These are phyloP conservation scores for Penicillium riverlandense DNA, from an alignment of 495 filamentous ascomycete genomes.

Conservation along the genomic window DNA sequence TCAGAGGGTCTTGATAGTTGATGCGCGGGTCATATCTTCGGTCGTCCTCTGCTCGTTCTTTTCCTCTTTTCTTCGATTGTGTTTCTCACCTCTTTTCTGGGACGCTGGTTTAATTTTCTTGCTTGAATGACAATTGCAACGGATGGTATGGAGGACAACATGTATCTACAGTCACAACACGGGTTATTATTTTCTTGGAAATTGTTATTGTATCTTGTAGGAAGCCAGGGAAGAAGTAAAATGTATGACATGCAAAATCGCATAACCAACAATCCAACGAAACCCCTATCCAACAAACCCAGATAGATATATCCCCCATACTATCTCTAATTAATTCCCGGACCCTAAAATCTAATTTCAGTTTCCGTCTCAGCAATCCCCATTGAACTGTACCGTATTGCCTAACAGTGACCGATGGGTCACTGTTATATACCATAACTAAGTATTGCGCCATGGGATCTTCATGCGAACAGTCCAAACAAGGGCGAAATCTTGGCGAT, in stretches of 20 bases:
- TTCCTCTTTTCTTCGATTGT: constrained; percentile 5
- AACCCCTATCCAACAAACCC: neutral
- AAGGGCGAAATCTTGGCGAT: too few relatives aligned
- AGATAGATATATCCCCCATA: too few relatives aligned
- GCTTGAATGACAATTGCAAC: constrained; percentile 3
- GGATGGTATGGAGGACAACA: constrained; percentile 9
- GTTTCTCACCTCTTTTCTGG: constrained; percentile 6
- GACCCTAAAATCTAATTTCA: too few relatives aligned
- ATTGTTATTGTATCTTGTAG: too few relatives aligned
- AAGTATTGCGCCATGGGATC: too few relatives aligned
- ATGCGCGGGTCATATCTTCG: constrained; percentile 25
- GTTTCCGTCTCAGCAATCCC: too few relatives aligned
- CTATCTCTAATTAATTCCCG: too few relatives aligned
- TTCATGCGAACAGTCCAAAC: too few relatives aligned
- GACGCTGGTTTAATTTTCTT: constrained; percentile 12
- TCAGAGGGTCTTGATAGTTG: constrained; percentile 15
- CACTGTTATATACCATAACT: too few relatives aligned
- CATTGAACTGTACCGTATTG: too few relatives aligned
- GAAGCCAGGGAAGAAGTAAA: too few relatives aligned
- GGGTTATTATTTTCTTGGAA: neutral
- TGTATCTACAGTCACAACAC: constrained; percentile 18
- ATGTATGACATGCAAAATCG: neutral
- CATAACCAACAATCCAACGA: neutral
- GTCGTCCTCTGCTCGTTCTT: constrained; percentile 9
- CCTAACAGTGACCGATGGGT: too few relatives aligned